Conservation (phyloP, 1,284 basidiomycete genomes). For the Agaricales sp. region DNA sequence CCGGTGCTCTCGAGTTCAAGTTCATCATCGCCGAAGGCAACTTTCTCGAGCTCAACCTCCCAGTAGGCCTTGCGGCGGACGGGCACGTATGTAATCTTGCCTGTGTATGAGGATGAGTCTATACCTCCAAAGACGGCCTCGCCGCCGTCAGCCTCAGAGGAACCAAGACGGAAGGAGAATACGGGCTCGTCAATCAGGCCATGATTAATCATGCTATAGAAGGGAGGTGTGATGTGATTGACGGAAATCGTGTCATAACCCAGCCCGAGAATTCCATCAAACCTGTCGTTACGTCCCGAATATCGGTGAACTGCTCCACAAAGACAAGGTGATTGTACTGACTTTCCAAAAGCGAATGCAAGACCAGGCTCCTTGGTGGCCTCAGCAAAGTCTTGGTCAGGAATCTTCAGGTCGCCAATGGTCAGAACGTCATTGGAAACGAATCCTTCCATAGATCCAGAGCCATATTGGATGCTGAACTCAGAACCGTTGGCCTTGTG, state of each 20-base stretch:
- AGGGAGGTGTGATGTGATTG: slow-evolving; percentile 88
- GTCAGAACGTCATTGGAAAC: slow-evolving; percentile 79
- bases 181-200: slow-evolving; percentile 78
- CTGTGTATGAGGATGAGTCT: slow-evolving; percentile 71
- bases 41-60: slow-evolving; percentile 90
- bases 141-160: slow-evolving; percentile 83
- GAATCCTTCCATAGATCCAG: slow-evolving; percentile 95
- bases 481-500: slow-evolving; percentile 89
- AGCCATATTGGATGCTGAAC: slow-evolving; percentile 94
- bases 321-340: slow-evolving; percentile 21
- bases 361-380: slow-evolving; percentile 95
- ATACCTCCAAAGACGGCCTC: slow-evolving; percentile 93
- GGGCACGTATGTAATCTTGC: slow-evolving; percentile 83
- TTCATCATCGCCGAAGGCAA: slow-evolving; percentile 76
- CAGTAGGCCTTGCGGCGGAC: slow-evolving; percentile 97
- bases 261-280: slow-evolving; percentile 94
- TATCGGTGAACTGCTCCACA: background rate
- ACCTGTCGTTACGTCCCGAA: slow-evolving; percentile 35
- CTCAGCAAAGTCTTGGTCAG: slow-evolving; percentile 88
- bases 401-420: slow-evolving; percentile 82
- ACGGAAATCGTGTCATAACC: slow-evolving; percentile 96
- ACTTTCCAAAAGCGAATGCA: slow-evolving; percentile 95
- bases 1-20: slow-evolving; percentile 87
- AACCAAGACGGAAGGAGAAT: slow-evolving; percentile 92
- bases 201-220: slow-evolving; percentile 91